Evolutionary conservation across 805 yeast genomes (phyloP), one percentile per base, ranked within the genome.

Genomic region (Kodamaea leandrae): DNA sequence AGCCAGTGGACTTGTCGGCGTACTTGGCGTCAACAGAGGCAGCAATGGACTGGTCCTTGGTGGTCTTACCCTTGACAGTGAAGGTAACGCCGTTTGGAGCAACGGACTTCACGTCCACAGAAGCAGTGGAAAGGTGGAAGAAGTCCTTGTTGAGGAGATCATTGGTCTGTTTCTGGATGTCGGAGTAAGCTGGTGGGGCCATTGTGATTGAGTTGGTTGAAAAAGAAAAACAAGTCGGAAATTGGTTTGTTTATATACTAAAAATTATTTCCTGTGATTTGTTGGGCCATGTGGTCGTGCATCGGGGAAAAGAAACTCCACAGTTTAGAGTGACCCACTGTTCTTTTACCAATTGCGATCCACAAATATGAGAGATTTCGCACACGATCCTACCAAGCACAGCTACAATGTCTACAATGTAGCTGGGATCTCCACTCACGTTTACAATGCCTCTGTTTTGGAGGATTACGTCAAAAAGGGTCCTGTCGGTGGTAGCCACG

Each of bases 31-130:
- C 98, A 45, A 93, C 72, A 61, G 84, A 80, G 55, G 96, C 95
- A 49, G 90, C 81, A 55, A 93, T 80, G 55, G 95, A 73, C 63
- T 85, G 82, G 61, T 82, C 86, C 71, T 80, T 80, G 58, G 80
- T 77, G 58, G 83, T 77, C 74, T 88, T 89, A 66, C 96, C 96
- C 77, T 87, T 88, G 63, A 88, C 86, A 60, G 93, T 78, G 81
- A 93, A 93, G 47, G 88, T 78, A 44, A 91, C 97, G 58, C 97
- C 97, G 67, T 89, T 91, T 66, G 96, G 96, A 57, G 99, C 96
- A 52, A 78, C 78, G 54, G 98, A 84, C 76, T 86, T 85, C 59
- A 91, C 81, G 62, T 87, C 96, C 53, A 93, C 77, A 44, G 93
- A 71, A 53, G 93, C 93, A 49, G 93, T 86, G 51, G 91, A 72